Base-by-base conservation (phyloP, 179 eudicot genomes). In the Beta macrorhiza region DNA sequence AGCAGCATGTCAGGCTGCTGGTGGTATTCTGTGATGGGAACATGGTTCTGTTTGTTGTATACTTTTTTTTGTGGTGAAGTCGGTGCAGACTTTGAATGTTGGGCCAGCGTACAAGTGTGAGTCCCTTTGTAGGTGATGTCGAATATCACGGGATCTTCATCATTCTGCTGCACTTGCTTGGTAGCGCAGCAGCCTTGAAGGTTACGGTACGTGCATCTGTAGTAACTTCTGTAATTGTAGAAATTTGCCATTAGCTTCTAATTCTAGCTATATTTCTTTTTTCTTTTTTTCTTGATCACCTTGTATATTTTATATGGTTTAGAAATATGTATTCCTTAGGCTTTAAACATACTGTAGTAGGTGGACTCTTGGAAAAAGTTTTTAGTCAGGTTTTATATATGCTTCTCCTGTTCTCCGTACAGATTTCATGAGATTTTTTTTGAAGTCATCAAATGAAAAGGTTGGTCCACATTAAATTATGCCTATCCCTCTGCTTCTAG, bases 161-260 rank as follows among this genome's bases (percentile, higher is more conserved):
- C 97, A 10, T 92, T 89, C 61, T 95, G 84, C 65, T 95, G 98
- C 76, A 95, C 98, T 84, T 93, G 98, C 87, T 91, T 95, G 82
- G 86, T 89, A 7, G 98, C 98, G 87, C 84, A 85, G 63, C 98
- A 95, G 57, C 84, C 85, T 79, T 91, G 95, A 47, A 75, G 47
- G 17, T 59, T 79, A 3, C 92, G 93, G 84, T 95, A 91, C 16
- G 98, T 95, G 87, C 98, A 95, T 83, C 98, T 87, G 83, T 93
- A 95, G 84, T 93, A 95, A 90, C 97, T 93, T 85, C 98, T 95
- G 97, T 88, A 85, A 81, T 74, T 73, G 82, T 59, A 78, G 7
- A 73, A 59, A 83, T 45, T 79, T 57, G 20, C 19, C 47, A 74
- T 88, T 71, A 88, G 82, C 55, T 78, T 55, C 19, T 72, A 22